Base-by-base conservation (phyloP, 495 filamentous ascomycete genomes). In the Daldinia childiae region DNA sequence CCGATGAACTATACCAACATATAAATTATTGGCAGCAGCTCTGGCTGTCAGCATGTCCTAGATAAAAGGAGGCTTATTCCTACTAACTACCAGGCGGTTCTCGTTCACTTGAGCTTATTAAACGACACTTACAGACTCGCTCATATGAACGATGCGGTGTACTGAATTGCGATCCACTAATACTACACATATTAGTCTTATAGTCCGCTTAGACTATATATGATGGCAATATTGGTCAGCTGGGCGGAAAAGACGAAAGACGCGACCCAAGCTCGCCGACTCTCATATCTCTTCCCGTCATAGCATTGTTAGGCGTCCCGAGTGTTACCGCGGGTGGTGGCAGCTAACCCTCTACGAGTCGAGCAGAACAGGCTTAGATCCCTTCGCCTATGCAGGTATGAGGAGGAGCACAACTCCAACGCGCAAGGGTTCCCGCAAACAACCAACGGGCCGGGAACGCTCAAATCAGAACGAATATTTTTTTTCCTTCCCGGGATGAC, bases 351-450 rank as follows among this genome's bases (percentile, higher is more conserved):
- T 64, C 59, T 64, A 55, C 39, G 60, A 24, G 43, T 56, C 15
- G 38, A 48, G 55, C 48, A 55, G 43, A 60, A 54, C 36, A 64
- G n/a, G 55, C 27, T 64, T 41, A 57, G 54, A 41, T 64, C 30
- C 36, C 21, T 32, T 65, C 56, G 54, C 48, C 9, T 61, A 61
- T 30, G 34, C 21, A 36, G 8, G 17, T 45, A 64, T 57, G 70
- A 68, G 69, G 69, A 68, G 70, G 50, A 64, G 36, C 50, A 17
- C 50, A 56, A 43, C 60, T 72, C 64, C 64, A 68, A 64, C 70
- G 62, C 50, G 61, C 70, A 61, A 73, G 64, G 68, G 60, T 51
- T 55, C 19, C 64, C 56, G 56, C 70, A 56, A 68, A 68, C 69
- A 64, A 60, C 59, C 69, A 59, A 36, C 45, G 17, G 27, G 38